These are phyloP conservation scores for Ophiostoma sp. DNA, from an alignment of 2,329 filamentous ascomycete genomes.

Conservation along the genomic window DNA sequence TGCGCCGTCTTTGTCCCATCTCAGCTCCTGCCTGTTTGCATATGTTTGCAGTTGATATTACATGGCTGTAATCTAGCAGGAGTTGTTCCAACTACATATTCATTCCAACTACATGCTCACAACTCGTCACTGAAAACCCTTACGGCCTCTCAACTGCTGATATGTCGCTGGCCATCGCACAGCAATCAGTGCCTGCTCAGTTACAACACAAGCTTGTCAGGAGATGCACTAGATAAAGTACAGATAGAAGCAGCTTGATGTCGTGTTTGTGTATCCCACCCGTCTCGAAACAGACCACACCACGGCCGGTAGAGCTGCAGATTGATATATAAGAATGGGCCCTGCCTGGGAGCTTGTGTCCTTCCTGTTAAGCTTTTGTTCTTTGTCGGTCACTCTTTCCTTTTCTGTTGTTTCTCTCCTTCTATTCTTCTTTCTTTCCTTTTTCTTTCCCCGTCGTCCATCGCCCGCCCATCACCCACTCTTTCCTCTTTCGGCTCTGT, in stretches of 20 bases:
- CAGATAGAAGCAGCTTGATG: not conserved
- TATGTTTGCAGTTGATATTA: not conserved
- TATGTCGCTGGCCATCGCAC: not conserved
- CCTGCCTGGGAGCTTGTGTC: not conserved
- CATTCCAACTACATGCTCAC: not conserved
- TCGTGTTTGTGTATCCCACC: constrained; percentile 1
- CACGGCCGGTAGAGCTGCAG: constrained; percentile 7
- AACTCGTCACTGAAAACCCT: not conserved
- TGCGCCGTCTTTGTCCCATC: not conserved
- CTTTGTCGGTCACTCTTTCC: not conserved
- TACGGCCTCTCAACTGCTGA: not conserved
- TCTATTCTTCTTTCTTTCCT: not conserved
- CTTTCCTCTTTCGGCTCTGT: constrained; percentile 6
- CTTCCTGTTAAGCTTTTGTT: not conserved
- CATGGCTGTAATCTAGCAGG: not conserved
- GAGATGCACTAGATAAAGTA: not conserved
- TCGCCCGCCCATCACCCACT: not conserved
- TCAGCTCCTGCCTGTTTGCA: not conserved
- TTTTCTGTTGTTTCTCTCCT: not conserved
- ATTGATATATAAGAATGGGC: not conserved
- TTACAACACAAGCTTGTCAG: not conserved
- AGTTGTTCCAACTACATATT: not conserved
- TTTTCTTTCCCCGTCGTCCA: too few species aligned
- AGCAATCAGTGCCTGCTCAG: not conserved
- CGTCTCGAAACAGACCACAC: not conserved